Evolutionary conservation across 805 yeast species (phyloP), one percentile per base, ranked within the genome.

Genomic region (Sungouiella blattae): DNA sequence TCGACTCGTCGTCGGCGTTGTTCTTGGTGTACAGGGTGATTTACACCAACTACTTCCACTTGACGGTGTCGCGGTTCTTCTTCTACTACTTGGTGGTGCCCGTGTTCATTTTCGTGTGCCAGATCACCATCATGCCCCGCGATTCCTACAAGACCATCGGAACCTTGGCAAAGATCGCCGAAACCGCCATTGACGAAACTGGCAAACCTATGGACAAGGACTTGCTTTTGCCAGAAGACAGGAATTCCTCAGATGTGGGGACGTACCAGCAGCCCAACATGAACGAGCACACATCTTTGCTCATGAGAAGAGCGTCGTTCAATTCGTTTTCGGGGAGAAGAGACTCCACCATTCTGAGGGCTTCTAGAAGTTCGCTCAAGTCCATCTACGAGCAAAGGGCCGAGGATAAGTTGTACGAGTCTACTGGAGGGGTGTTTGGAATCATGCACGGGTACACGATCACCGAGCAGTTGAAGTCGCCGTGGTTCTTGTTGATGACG

Each of bases 1-100:
- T 89, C 54, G 97, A 91, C 58, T 73, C 95, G 0, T 85, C 95
- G 1, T 79, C 94, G n/a, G 96, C 95, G 0, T 71, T 89, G 30
- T 89, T 89, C 53, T 67, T 87, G 47, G 48, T 75, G 8, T 91
- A 88, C 64, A 67, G 95, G 48, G 41, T 87, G 12, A 50, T 74
- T 9, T 88, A 84, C 58, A 78, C 67, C 40, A 57, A 58, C 35
- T 40, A 67, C 32, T 35, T 54, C 11, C 42, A 59, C 22, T 47
- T 83, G 16, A 50, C 77, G 0, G 52, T 87, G 8, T 54, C 67
- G 14, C 64, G 56, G 26, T 89, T 89, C 58, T 91, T 91, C 66
- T 58, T 71, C 11, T 50, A 57, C 40, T 89, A 85, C 58, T 55
- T 86, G 49, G 50, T 78, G 6, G 93, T 89, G 5, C 98, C 98